phyloP scores from a whole-genome alignment of 2,329 filamentous ascomycete genomes.

The Scytalidium lignicola region DNA sequence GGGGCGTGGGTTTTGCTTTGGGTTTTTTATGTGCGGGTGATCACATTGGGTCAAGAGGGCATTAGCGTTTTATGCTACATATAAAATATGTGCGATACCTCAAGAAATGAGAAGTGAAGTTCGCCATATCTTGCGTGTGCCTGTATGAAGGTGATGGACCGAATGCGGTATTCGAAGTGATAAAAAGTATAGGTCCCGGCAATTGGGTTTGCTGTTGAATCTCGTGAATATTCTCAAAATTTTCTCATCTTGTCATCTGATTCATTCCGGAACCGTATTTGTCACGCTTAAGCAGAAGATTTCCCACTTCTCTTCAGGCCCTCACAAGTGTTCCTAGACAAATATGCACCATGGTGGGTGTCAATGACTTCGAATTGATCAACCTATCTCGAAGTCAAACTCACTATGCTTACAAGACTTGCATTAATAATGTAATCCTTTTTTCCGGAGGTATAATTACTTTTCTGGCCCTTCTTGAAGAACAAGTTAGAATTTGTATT shows the following conservation, averaged over 20 bases:
- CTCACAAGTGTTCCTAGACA: slow-evolving; percentile 24
- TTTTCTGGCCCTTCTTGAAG: too few species aligned
- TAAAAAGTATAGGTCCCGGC: neutral
- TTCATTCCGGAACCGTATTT: slow-evolving; percentile 19
- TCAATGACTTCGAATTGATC: too few species aligned
- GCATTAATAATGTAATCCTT: too few species aligned
- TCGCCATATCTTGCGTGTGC: neutral
- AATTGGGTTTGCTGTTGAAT: neutral
- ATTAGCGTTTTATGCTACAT: slow-evolving; percentile 29
- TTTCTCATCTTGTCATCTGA: neutral
- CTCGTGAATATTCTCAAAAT: neutral
- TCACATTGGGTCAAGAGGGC: slow-evolving; percentile 19
- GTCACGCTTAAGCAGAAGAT: slow-evolving; percentile 22
- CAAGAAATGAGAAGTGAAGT: slow-evolving; percentile 23
- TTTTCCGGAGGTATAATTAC: too few species aligned
- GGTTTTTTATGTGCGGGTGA: slow-evolving; percentile 27
- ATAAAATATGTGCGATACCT: slow-evolving; percentile 24
- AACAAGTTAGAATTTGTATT: too few species aligned
- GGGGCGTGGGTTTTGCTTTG: slow-evolving; percentile 21
- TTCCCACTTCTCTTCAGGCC: slow-evolving; percentile 20
- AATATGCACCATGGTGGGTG: slow-evolving; percentile 1
- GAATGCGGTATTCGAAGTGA: neutral
- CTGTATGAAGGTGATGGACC: neutral
- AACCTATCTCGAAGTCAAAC: too few species aligned
- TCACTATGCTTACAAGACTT: too few species aligned